Evolutionary conservation across 2,329 filamentous ascomycete genomes (phyloP), one percentile per base, ranked within the genome.

Genomic region (Sarocladium oryzae): DNA sequence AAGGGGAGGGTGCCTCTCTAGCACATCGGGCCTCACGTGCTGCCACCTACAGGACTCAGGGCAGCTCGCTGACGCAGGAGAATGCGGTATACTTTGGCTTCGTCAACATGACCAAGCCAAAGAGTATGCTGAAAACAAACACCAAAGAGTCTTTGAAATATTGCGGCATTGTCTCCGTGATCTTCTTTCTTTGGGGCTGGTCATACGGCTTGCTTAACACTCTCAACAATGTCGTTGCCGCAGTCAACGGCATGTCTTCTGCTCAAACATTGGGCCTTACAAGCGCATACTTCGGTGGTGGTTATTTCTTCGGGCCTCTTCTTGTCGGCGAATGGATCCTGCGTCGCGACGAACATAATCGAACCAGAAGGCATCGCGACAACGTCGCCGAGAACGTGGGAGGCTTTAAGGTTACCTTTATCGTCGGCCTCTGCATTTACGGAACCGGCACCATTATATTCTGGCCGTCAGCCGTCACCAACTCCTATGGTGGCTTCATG

Each of bases 121-220:
- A 88, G 66, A 86, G 82, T 61, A 83, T 90, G 73, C 78, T 89
- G 7, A 73, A 81, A 20, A 79, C 82, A 52, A 81, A 78, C 1
- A 75, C 74, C 1, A 63, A 68, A 10, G 85, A 90, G 55, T 87
- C 85, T 0, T 70, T 87, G 57, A 86, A 83, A 56, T 88, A 89
- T 56, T 84, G 87, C 60, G 76, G 79, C 15, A 74, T 89, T 56
- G 89, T 95, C 20, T 88, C 87, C 1, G 78, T 91, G 6, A 72
- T 96, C 0, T 95, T 96, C 68, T 83, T 95, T 56, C 72, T 96
- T 2, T 95, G 89, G 90, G 91, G 91, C 0, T 86, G 96, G 53
- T 90, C 89, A 0, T 96, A 96, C 59, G 91, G 91, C 1, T 76
- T 96, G 2, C 73, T 96, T 5, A 89, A 93, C 60, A 86, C 85